A percentile compares a stretch with the other conserved stretches of the same genome.
Conservation (phyloP, 305 asterid genomes). For the Fraxinus dipetala region DNA sequence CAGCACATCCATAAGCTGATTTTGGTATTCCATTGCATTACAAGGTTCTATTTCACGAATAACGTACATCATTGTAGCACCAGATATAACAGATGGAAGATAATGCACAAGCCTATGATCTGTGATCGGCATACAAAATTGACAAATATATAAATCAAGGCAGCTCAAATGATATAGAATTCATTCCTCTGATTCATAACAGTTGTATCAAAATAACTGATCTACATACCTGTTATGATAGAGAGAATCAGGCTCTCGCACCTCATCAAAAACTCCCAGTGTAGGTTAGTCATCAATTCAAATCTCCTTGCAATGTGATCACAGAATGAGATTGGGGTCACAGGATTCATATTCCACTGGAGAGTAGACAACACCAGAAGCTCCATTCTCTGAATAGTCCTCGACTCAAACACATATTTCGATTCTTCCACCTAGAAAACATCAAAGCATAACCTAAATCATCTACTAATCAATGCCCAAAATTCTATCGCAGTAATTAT, state of each 20-base stretch:
- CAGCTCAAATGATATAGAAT: background rate
- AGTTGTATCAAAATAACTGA: conserved; percentile 7
- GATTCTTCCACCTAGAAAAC: conserved; percentile 58
- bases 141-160: background rate
- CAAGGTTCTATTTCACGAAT: conserved; percentile 46
- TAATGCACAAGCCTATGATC: conserved; percentile 60
- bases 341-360: conserved; percentile 81
- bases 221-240: conserved; percentile 54
- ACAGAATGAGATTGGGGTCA: conserved; percentile 69
- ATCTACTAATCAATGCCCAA: background rate
- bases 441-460: conserved; percentile 9
- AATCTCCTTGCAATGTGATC: conserved; percentile 84
- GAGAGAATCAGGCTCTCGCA: conserved; percentile 61
- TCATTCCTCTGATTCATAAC: background rate
- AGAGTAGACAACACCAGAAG: conserved; percentile 69
- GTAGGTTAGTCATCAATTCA: conserved; percentile 43
- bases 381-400: conserved; percentile 89
- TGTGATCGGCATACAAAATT: conserved; percentile 25
- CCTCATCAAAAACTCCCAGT: conserved; percentile 55
- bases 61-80: conserved; percentile 56
- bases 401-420: conserved; percentile 71
- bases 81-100: conserved; percentile 75
- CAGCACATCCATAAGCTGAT: conserved; percentile 45
- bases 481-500: background rate
- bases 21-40: conserved; percentile 44